These are phyloP conservation scores for Spinacia oleracea DNA, from an alignment of 179 eudicot genomes.

Conservation along the genomic window DNA sequence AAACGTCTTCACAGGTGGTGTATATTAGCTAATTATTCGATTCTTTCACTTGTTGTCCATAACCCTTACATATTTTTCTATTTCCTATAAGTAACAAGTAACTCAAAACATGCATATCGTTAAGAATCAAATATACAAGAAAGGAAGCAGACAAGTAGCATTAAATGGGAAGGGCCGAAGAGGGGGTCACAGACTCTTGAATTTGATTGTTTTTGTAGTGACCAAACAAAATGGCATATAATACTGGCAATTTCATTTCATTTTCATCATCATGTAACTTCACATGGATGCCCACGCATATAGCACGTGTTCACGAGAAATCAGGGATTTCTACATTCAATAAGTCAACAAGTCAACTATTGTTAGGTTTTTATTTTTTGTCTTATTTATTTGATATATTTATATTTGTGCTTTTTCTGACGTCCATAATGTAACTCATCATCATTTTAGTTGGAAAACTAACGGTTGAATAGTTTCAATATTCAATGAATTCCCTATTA, in stretches of 20 bases:
- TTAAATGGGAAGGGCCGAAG: not conserved
- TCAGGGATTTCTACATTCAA: not conserved
- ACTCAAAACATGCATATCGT: not conserved
- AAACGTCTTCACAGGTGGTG: too few relatives aligned
- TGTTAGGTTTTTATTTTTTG: conserved; percentile 9
- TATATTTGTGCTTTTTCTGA: not conserved
- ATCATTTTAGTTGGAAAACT: not conserved
- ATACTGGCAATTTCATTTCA: conserved; percentile 7
- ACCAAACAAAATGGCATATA: not conserved
- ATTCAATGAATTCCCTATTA: not conserved
- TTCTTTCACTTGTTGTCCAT: too few relatives aligned
- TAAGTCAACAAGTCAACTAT: not conserved
- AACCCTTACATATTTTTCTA: too few relatives aligned
- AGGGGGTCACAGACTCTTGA: conserved; percentile 3
- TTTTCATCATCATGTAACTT: conserved; percentile 20
- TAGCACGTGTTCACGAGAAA: not conserved
- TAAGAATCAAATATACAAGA: not conserved
- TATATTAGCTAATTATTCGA: too few relatives aligned
- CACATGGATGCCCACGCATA: conserved; percentile 26
- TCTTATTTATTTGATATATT: conserved; percentile 1
- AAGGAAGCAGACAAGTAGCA: conserved; percentile 13
- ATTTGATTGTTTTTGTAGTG: conserved; percentile 3
- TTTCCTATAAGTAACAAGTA: not conserved
- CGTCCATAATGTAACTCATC: not conserved
- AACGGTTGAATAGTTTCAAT: not conserved